Conservation (phyloP, 1,284 basidiomycete species). For the Malassezia dermatis region DNA sequence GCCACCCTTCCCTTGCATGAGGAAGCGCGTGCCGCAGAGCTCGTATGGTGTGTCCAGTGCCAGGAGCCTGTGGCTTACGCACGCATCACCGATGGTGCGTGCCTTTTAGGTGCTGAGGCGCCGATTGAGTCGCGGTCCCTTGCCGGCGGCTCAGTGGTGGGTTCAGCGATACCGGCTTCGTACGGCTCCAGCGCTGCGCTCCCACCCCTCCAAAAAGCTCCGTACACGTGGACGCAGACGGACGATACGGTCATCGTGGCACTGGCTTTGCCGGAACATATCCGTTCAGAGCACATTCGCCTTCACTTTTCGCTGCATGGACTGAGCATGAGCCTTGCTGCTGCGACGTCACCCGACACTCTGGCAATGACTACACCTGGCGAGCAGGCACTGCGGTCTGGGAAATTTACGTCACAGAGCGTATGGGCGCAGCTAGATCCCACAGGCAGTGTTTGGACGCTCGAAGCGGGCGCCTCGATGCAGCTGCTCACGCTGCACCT, state of each 20-base stretch:
- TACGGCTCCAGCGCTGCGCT: too few relatives aligned
- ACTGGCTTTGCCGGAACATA: constrained; percentile 63
- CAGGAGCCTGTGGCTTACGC: constrained; percentile 1
- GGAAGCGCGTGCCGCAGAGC: not conserved
- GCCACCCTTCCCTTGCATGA: not conserved
- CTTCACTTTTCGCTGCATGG: constrained; percentile 58
- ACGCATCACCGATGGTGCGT: not conserved
- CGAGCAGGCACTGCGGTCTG: constrained; percentile 20
- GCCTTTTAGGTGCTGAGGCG: constrained; percentile 3
- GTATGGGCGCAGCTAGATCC: constrained; percentile 37
- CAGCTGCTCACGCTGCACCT: constrained; percentile 31
- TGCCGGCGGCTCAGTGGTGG: not conserved
- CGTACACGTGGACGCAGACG: constrained; percentile 81
- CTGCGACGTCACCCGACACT: constrained; percentile 41
- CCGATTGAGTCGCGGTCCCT: not conserved
- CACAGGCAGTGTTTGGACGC: constrained; percentile 28
- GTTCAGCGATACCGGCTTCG: not conserved
- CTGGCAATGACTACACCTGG: constrained; percentile 17
- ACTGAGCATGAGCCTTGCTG: constrained; percentile 58
- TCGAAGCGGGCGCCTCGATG: constrained; percentile 16
- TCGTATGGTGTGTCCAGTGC: constrained; percentile 3
- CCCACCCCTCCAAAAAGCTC: constrained; percentile 1
- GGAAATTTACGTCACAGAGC: constrained; percentile 21
- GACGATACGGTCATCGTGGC: constrained; percentile 68
- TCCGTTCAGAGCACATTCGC: constrained; percentile 27